A percentile compares a stretch with the other conserved stretches of the same genome.
Evolutionary conservation across 169 alveolate genomes (phyloP).

Genomic region (Besnoitia besnoiti): DNA sequence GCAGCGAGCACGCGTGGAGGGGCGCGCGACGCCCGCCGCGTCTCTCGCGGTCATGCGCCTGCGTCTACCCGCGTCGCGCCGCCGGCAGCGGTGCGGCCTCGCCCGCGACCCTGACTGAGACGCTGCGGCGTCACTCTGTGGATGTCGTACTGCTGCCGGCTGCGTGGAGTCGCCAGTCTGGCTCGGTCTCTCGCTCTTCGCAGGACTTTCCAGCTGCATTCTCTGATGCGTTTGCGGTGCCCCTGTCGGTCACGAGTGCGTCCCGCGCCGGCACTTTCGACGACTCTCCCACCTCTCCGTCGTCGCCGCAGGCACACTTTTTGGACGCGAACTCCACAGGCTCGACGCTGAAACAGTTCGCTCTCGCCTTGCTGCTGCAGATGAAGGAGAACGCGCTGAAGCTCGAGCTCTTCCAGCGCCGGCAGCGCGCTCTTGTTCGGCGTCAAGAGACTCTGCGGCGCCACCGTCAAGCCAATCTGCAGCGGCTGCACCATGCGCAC

Average conservation of each 20-base stretch:
- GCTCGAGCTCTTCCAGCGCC: not conserved
- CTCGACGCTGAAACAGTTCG: not conserved
- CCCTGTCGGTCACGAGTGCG: not conserved
- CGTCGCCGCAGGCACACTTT: not conserved
- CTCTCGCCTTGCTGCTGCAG: not conserved
- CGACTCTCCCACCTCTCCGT: not conserved
- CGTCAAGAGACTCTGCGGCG: not conserved
- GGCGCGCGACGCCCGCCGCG: not conserved
- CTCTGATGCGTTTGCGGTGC: not conserved
- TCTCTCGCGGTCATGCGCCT: not conserved
- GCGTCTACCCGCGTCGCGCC: not conserved
- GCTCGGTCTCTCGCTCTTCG: not conserved
- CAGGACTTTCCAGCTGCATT: not conserved
- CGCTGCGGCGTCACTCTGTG: slow-evolving; percentile 12
- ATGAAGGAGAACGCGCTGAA: not conserved
- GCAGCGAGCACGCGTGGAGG: not conserved
- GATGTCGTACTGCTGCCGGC: not conserved
- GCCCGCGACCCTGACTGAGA: not conserved
- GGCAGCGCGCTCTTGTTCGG: not conserved
- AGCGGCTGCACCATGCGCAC: slow-evolving; percentile 6
- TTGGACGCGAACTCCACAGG: not conserved
- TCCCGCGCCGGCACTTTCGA: not conserved
- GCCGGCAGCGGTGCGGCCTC: not conserved
- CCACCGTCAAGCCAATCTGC: not conserved
- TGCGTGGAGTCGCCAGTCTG: not conserved